Evolutionary conservation across 345 rosid genomes (phyloP).

Genomic region (Salix purpurea): DNA sequence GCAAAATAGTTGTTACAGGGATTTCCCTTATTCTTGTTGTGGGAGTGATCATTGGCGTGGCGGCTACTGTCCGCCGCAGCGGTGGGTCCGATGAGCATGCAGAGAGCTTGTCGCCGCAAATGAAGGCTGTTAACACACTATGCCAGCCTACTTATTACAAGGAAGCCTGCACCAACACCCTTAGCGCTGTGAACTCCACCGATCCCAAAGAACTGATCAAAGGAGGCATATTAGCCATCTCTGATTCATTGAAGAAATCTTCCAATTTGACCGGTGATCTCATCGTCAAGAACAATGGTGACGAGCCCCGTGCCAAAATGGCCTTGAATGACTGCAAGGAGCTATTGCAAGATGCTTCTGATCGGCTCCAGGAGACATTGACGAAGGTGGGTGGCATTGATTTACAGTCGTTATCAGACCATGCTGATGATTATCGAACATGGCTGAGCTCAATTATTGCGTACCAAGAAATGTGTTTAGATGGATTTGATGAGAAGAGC

Average conservation of each 20-base stretch:
- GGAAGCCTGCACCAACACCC: slow-evolving; percentile 19
- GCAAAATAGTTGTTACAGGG: slow-evolving; percentile 21
- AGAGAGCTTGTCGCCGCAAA: slow-evolving; percentile 11
- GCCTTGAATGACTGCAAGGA: slow-evolving; percentile 24
- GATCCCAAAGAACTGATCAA: slow-evolving; percentile 26
- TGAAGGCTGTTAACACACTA: slow-evolving; percentile 24
- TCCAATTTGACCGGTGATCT: slow-evolving; percentile 19
- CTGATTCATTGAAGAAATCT: slow-evolving; percentile 4
- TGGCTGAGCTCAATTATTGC: slow-evolving; percentile 24
- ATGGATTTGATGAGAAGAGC: slow-evolving; percentile 11
- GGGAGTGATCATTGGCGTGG: slow-evolving; percentile 20
- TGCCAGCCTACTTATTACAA: slow-evolving; percentile 28
- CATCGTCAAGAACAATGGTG: not conserved
- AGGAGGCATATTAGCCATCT: slow-evolving; percentile 20
- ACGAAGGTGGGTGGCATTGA: not conserved
- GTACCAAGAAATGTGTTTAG: slow-evolving; percentile 24
- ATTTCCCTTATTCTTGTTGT: slow-evolving; percentile 24
- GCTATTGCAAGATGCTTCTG: slow-evolving; percentile 9
- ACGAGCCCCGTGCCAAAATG: not conserved
- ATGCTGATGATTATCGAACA: slow-evolving; percentile 10
- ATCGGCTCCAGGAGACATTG: slow-evolving; percentile 14
- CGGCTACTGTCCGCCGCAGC: slow-evolving; percentile 1
- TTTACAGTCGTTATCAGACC: slow-evolving; percentile 1
- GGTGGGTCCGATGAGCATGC: not conserved
- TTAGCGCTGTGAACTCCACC: slow-evolving; percentile 7